Evolutionary conservation across 148 eudicot species (phyloP).

Genomic region (Polygonum aviculare): DNA sequence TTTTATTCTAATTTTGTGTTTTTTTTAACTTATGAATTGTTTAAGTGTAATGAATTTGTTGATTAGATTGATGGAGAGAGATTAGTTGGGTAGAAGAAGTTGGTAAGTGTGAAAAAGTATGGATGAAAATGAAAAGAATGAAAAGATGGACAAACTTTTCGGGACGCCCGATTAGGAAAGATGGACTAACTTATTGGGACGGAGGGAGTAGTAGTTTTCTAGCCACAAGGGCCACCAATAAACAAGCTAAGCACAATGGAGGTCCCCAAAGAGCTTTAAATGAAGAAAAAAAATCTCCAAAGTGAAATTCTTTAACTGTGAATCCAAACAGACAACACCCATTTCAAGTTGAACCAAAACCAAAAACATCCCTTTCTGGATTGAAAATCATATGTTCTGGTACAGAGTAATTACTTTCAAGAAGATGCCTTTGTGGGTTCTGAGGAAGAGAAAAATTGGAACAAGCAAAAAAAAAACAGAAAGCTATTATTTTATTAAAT

Average conservation of each 20-base stretch:
- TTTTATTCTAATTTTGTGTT: too few relatives aligned
- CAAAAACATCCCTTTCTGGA: constrained; percentile 1
- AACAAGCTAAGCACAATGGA: not conserved
- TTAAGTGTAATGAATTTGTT: too few relatives aligned
- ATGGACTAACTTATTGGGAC: too few relatives aligned
- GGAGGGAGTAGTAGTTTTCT: constrained; percentile 4
- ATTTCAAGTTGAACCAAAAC: not conserved
- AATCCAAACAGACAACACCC: not conserved
- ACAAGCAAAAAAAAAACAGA: not conserved
- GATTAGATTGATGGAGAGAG: too few relatives aligned
- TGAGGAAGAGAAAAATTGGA: not conserved
- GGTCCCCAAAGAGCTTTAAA: constrained; percentile 8
- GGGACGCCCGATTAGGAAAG: too few relatives aligned
- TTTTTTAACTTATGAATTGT: too few relatives aligned
- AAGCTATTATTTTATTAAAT: not conserved
- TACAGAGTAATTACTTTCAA: not conserved
- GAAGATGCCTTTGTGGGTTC: not conserved
- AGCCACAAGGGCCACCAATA: not conserved
- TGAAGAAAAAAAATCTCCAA: not conserved
- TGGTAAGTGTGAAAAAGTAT: too few relatives aligned
- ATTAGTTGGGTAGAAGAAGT: too few relatives aligned
- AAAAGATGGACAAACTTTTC: too few relatives aligned
- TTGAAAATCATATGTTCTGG: constrained; percentile 3
- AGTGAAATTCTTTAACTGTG: not conserved
- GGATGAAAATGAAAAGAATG: too few relatives aligned